Evolutionary conservation across 1,139 yeast genomes (phyloP).

Genomic region (Sugiyamaella pinicola): DNA sequence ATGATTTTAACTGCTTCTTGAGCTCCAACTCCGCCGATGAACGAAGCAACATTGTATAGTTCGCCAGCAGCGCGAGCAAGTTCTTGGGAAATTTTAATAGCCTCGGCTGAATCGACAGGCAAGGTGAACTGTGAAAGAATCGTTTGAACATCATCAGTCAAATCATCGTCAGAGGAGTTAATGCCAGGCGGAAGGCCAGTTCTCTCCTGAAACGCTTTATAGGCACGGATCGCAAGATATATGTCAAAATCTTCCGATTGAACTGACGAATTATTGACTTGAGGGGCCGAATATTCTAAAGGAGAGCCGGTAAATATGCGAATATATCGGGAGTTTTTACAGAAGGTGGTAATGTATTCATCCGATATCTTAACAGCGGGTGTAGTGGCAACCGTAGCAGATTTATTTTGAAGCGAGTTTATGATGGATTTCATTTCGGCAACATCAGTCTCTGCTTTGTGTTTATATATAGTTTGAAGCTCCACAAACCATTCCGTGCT

Average conservation of each 20-base stretch:
- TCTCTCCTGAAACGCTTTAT: conserved; percentile 31
- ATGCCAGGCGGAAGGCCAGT: conserved; percentile 25
- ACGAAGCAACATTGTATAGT: conserved; percentile 52
- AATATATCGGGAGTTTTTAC: conserved; percentile 57
- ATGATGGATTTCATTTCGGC: conserved; percentile 44
- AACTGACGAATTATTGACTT: neutral
- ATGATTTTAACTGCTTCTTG: conserved; percentile 61
- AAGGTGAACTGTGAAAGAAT: neutral
- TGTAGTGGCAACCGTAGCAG: too few species aligned
- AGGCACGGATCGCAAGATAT: conserved; percentile 35
- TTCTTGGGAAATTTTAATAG: conserved; percentile 9
- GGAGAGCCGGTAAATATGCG: conserved; percentile 40
- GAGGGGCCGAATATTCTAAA: conserved; percentile 16
- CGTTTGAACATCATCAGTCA: neutral
- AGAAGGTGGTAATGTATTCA: conserved; percentile 53
- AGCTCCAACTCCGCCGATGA: conserved; percentile 78
- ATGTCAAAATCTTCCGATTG: conserved; percentile 26
- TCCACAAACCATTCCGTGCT: conserved; percentile 63
- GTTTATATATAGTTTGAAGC: conserved; percentile 59
- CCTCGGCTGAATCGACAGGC: conserved; percentile 7
- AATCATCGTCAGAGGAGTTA: neutral
- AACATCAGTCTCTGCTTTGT: conserved; percentile 59
- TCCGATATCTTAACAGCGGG: conserved; percentile 33
- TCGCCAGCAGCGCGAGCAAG: conserved; percentile 47
- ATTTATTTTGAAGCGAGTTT: conserved; percentile 26